Base-by-base conservation (phyloP, 2,329 filamentous ascomycete genomes). In the Lachnellula arida region DNA sequence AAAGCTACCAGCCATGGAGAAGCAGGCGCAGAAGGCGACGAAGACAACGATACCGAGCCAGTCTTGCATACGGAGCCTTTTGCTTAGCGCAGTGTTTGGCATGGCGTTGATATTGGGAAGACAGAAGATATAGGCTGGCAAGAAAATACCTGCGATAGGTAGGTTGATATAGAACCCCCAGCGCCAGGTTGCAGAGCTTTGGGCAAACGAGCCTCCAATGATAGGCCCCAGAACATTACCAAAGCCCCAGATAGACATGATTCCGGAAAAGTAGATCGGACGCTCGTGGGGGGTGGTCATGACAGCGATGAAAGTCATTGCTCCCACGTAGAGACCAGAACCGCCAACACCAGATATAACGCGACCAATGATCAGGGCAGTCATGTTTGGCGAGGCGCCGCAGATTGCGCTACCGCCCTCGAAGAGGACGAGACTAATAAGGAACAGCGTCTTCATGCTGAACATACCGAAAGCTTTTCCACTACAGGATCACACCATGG, bases 321-420 rank as follows among this genome's bases (percentile, higher is more conserved):
- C 49, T 7, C 75, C 75, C 1, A 66, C 68, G 47, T 75, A 76
- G 57, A 76, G 70, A 5, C 74, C 75, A 8, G 64, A 61, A 0
- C 73, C 75, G 1, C 75, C 74, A 3, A 71, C 59, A n/a, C 75
- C 75, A 32, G 69, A 67, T 35, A 75, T 63, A 17, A 69, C 72
- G 5, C 75, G 68, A 1, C 75, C 75, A 15, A 75, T 62, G 55
- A 80, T 78, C 9, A 80, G 60, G 14, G 73, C 73, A 47, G 71
- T 61, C 67, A 63, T 64, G 17, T 49, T 64, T 11, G 65, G 63
- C 23, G 66, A 65, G 1, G 62, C 53, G 12, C 60, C 65, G 39
- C 65, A 68, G 25, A 68, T 48, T 12, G 64, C 49, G n/a, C 59
- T 62, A 7, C 65, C 65, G 15, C 67, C 52, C 54, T 55, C 56